Evolutionary conservation across 1,139 yeast genomes (phyloP), one percentile per base, ranked within the genome.

Genomic region (Magnusiomyces suaveolens): DNA sequence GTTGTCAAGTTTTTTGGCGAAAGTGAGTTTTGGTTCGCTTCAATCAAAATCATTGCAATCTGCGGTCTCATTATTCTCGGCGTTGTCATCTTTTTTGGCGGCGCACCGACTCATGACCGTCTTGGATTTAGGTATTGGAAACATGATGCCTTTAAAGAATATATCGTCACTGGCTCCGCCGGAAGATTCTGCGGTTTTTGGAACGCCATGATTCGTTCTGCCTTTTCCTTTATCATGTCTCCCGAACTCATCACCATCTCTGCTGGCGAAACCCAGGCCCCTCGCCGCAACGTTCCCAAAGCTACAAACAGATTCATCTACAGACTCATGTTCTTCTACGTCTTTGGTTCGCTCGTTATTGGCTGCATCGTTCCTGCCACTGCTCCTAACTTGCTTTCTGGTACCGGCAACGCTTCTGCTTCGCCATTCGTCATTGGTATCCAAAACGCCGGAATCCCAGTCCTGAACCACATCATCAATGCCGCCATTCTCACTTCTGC

Each of bases 171-270:
- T 18, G 80, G 80, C 1, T 73, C 78, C 2, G 75, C 75, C 58
- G 68, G 74, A 52, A 82, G 85, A 1, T 79, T 82, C 63, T 76
- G 77, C 60, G 84, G 87, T 48, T 78, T 83, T 57, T 86, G 83
- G 55, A 78, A 74, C 57, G 80, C 85, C 1, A 76, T 84, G 61
- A 83, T 83, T 14, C 77, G 72, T 79, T 84, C 54, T 75, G 84
- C 51, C 58, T 73, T 56, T 78, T 84, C 83, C 59, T 61, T 80
- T 52, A 70, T 75, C 33, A 57, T 62, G 60, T 89, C 88, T 32
- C 85, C 95, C 60, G 90, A 84, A 69, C 75, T 82, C 63, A 81
- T 83, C 60, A 86, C 87, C 54, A 75, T 86, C 59, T 84, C 89
- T 25, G 87, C 89, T 43, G 86, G 88, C 29, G 92, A 85, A 69